Evolutionary conservation across 176 grass and related monocot species (phyloP).

Genomic region (Triticum monococcum): DNA sequence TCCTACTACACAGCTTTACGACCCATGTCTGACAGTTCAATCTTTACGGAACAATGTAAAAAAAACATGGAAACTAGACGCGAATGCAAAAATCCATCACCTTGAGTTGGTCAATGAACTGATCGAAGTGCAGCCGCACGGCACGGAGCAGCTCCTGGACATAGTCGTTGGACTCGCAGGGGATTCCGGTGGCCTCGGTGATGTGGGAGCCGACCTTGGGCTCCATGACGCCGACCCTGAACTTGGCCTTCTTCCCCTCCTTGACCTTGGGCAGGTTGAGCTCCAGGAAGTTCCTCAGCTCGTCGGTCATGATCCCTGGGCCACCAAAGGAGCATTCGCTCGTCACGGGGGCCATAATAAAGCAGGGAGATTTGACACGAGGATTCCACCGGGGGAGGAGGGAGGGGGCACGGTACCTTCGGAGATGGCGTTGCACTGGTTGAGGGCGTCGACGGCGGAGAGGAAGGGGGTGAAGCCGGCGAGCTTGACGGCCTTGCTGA

Average conservation of each 20-base stretch:
- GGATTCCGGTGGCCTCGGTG: constrained; percentile 62
- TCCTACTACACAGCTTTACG: neutral
- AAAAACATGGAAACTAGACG: neutral
- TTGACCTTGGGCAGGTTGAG: constrained; percentile 68
- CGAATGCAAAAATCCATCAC: constrained; percentile 31
- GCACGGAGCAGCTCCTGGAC: constrained; percentile 72
- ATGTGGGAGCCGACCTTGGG: constrained; percentile 83
- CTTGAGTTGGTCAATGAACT: constrained; percentile 71
- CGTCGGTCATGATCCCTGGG: constrained; percentile 75
- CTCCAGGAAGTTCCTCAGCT: constrained; percentile 81
- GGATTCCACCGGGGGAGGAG: neutral
- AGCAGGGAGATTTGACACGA: neutral
- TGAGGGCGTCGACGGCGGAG: constrained; percentile 72
- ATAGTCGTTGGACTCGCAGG: constrained; percentile 76
- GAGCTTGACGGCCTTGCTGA: constrained; percentile 80
- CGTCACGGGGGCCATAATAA: neutral
- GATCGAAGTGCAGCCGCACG: constrained; percentile 64
- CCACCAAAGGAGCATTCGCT: neutral
- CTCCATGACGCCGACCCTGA: constrained; percentile 62
- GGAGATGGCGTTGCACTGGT: constrained; percentile 83
- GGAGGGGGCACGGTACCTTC: constrained; percentile 35
- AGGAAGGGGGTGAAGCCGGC: constrained; percentile 65
- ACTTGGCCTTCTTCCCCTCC: constrained; percentile 73
- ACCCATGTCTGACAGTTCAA: neutral
- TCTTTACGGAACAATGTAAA: neutral